Evolutionary conservation across 164 flowering plant genomes (phyloP).

Genomic region (Malania oleifera): DNA sequence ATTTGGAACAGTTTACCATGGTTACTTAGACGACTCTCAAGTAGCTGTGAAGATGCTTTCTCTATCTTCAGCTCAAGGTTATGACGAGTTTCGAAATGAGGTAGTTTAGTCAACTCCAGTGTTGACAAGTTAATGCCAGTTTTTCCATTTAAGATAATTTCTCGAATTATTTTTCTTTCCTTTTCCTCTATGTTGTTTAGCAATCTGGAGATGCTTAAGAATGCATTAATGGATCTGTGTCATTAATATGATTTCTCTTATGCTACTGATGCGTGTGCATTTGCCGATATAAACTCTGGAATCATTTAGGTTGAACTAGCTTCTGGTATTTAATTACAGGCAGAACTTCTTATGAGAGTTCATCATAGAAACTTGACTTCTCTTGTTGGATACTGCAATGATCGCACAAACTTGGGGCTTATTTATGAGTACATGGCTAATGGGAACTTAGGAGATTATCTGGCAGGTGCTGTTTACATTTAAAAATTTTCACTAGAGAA

Average conservation of each 20-base stretch:
- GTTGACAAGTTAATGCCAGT: neutral
- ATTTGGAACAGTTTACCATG: constrained; percentile 28
- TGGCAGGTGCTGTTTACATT: constrained; percentile 15
- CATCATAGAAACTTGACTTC: constrained; percentile 28
- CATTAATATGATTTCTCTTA: too few species aligned
- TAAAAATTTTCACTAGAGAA: neutral
- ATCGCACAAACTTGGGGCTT: constrained; percentile 15
- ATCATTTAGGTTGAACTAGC: too few species aligned
- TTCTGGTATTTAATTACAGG: constrained; percentile 12
- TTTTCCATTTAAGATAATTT: too few species aligned
- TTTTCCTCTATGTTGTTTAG: too few species aligned
- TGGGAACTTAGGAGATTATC: constrained; percentile 18
- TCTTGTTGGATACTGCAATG: constrained; percentile 27
- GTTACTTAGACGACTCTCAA: constrained; percentile 16
- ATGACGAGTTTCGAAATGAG: constrained; percentile 25
- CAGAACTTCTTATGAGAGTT: constrained; percentile 14
- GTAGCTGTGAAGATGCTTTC: constrained; percentile 33
- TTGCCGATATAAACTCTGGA: too few species aligned
- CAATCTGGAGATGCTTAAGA: too few species aligned
- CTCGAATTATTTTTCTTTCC: too few species aligned
- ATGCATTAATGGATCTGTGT: too few species aligned
- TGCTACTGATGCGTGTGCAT: too few species aligned
- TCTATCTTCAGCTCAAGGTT: constrained; percentile 22
- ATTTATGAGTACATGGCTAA: constrained; percentile 31
- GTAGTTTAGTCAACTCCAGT: neutral